A percentile compares a stretch with the other conserved stretches of the same genome.
These are phyloP conservation scores for Tylopilus sp. DNA, from an alignment of 768 basidiomycete genomes.

Conservation along the genomic window DNA sequence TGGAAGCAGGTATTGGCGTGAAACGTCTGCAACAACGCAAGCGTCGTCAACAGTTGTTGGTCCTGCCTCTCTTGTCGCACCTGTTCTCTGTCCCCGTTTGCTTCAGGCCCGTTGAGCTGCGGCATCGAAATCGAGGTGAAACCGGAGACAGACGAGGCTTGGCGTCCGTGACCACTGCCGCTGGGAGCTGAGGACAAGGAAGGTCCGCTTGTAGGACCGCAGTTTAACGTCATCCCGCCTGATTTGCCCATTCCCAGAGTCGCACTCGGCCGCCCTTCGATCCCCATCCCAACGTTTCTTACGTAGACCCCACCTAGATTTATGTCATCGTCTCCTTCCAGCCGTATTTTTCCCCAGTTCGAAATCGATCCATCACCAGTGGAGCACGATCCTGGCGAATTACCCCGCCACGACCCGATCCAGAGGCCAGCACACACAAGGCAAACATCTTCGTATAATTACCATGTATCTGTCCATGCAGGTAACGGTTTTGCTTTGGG, in stretches of 20 bases:
- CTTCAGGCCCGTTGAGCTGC: too few species aligned
- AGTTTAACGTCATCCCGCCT: too few species aligned
- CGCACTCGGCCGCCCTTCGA: too few species aligned
- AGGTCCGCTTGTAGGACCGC: conserved; percentile 32
- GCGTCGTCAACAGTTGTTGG: conserved; percentile 42
- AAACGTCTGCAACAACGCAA: conserved; percentile 59
- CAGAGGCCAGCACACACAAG: conserved; percentile 83
- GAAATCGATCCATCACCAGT: conserved; percentile 41
- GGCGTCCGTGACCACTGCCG: conserved; percentile 22
- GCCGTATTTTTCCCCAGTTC: conserved; percentile 54
- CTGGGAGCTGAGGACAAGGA: conserved; percentile 31
- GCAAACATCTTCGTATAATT: conserved; percentile 82
- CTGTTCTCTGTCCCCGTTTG: conserved; percentile 12
- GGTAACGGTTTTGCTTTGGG: conserved; percentile 41
- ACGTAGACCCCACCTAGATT: conserved; percentile 35
- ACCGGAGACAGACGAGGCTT: conserved; percentile 32
- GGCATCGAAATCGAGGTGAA: too few species aligned
- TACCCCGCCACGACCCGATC: conserved; percentile 62
- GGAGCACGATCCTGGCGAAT: conserved; percentile 47
- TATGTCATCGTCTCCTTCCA: conserved; percentile 68
- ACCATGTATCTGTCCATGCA: conserved; percentile 73
- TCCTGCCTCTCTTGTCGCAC: conserved; percentile 28
- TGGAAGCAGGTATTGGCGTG: too few species aligned
- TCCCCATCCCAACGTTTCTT: too few species aligned
- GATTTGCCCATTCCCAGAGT: too few species aligned